Conservation (phyloP, 2,329 filamentous ascomycete genomes). For the Sarocladium oryzae region DNA sequence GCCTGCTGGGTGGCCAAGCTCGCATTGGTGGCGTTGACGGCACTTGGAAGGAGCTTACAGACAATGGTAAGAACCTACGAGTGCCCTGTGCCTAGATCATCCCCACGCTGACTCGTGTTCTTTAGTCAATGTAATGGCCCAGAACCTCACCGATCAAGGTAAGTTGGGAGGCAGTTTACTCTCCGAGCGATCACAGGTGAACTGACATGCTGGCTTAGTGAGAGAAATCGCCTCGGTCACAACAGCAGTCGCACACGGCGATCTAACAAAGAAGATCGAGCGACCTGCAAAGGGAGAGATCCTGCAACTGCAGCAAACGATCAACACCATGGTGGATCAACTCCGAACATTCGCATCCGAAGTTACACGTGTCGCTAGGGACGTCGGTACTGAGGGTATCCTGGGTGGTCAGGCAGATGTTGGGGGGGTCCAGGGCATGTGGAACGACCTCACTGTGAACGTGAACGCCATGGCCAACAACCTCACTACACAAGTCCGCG, state of each 20-base stretch:
- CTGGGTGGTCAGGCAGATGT: constrained; percentile 78
- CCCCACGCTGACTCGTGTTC: not conserved
- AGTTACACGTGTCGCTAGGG: constrained; percentile 74
- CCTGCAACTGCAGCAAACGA: constrained; percentile 74
- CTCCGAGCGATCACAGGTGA: constrained; percentile 11
- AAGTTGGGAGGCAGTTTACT: constrained; percentile 14
- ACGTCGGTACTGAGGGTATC: constrained; percentile 79
- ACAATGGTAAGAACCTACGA: constrained; percentile 58
- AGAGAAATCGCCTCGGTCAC: constrained; percentile 81
- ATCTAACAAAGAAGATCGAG: constrained; percentile 79
- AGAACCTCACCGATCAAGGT: constrained; percentile 73
- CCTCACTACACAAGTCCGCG: constrained; percentile 81
- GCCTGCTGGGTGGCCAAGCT: constrained; percentile 87
- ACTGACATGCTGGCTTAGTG: constrained; percentile 37
- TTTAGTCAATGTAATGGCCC: constrained; percentile 74
- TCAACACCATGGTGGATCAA: constrained; percentile 87
- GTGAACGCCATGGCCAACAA: constrained; percentile 87
- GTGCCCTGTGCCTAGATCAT: no score
- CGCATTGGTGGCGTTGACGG: constrained; percentile 91
- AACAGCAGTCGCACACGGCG: constrained; percentile 75
- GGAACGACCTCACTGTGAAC: constrained; percentile 81
- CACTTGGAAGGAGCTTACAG: constrained; percentile 95
- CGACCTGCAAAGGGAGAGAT: constrained; percentile 77
- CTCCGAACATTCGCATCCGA: constrained; percentile 77
- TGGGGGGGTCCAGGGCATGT: constrained; percentile 79